Percentiles rank a stretch among this genome's conserved stretches.
phyloP scores from a whole-genome alignment of 129 eudicot genomes.

The Oenanthe sinensis region DNA sequence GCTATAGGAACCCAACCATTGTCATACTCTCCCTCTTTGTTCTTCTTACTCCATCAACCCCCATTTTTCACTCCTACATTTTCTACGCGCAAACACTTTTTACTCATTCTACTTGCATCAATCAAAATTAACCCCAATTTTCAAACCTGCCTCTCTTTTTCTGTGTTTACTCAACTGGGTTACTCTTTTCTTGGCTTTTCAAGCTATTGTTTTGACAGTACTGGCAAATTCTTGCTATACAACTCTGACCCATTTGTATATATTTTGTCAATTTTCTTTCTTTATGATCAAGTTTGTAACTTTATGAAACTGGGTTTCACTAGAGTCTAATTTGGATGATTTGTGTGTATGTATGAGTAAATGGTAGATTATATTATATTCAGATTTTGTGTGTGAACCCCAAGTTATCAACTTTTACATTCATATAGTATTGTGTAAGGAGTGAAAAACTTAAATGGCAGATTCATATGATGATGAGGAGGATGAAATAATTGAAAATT shows the following conservation, averaged over 20 bases:
- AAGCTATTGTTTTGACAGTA: background rate
- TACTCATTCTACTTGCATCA: conserved; percentile 2
- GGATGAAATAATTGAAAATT: conserved; percentile 9
- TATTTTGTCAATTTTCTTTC: background rate
- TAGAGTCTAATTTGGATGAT: background rate
- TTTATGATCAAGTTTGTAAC: background rate
- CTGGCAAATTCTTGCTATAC: background rate
- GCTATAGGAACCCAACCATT: background rate
- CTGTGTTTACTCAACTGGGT: conserved; percentile 1
- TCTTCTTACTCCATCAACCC: background rate
- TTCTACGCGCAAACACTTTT: background rate
- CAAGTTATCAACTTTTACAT: background rate
- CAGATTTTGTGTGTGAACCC: background rate
- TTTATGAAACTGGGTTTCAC: background rate
- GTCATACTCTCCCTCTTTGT: background rate
- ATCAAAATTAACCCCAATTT: background rate
- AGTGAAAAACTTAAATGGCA: conserved; percentile 5
- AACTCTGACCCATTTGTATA: background rate
- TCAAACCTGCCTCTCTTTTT: background rate
- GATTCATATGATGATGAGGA: background rate
- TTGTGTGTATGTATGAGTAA: background rate
- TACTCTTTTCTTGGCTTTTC: background rate
- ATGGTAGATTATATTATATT: background rate
- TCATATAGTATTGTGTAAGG: background rate
- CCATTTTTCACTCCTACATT: conserved; percentile 7